A percentile compares a stretch with the other conserved stretches of the same genome.
Evolutionary conservation across 306 rosid species (phyloP).

Genomic region (Inga laurina): DNA sequence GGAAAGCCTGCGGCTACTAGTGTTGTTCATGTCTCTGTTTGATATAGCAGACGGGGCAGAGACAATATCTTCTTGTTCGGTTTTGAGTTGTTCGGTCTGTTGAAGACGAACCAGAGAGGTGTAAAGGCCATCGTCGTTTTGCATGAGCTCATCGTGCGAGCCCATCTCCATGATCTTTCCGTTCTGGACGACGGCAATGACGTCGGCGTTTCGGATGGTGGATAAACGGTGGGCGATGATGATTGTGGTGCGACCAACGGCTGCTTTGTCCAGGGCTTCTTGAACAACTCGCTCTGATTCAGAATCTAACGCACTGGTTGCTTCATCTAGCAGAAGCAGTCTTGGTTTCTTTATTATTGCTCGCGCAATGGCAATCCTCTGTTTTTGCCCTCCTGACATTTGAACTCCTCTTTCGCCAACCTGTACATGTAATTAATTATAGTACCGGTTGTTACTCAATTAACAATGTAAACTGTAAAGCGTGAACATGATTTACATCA

Average conservation of each 20-base stretch:
- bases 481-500: background rate
- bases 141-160: slow-evolving; percentile 39
- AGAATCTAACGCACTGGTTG: slow-evolving; percentile 68
- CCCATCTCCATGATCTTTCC: slow-evolving; percentile 45
- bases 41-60: background rate
- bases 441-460: background rate
- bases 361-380: slow-evolving; percentile 66
- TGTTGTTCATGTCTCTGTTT: slow-evolving; percentile 5
- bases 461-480: background rate
- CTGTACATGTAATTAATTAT: background rate
- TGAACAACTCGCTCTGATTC: slow-evolving; percentile 63
- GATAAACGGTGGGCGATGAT: slow-evolving; percentile 66
- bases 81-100: slow-evolving; percentile 11
- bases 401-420: slow-evolving; percentile 66
- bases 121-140: slow-evolving; percentile 29
- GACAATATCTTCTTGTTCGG: background rate
- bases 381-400: slow-evolving; percentile 73
- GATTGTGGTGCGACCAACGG: slow-evolving; percentile 53
- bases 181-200: slow-evolving; percentile 37
- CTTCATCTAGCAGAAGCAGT: slow-evolving; percentile 64
- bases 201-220: slow-evolving; percentile 53
- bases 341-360: slow-evolving; percentile 56
- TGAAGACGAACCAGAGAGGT: slow-evolving; percentile 37
- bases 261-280: slow-evolving; percentile 51
- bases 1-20: slow-evolving; percentile 4